phyloP scores from a whole-genome alignment of 345 rosid species.

The Microthlaspi erraticum region DNA sequence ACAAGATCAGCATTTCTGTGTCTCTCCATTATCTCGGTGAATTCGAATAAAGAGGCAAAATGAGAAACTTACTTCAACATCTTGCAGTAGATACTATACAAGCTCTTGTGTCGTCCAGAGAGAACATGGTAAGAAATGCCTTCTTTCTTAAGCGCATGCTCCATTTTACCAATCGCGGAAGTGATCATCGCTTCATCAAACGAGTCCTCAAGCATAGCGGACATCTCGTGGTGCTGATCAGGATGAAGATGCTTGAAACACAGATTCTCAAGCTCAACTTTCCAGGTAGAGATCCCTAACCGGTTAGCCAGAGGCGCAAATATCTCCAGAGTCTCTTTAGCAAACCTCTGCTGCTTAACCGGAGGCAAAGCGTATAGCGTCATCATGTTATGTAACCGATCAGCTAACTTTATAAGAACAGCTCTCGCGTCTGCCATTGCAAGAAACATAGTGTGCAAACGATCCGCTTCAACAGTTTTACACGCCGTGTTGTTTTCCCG shows the following conservation, averaged over 20 bases:
- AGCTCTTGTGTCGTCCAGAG: slow-evolving; percentile 87
- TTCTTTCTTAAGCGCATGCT: slow-evolving; percentile 66
- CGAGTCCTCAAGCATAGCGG: slow-evolving; percentile 67
- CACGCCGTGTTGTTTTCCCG: slow-evolving; percentile 89
- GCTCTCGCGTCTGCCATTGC: slow-evolving; percentile 98
- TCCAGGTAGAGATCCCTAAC: slow-evolving; percentile 86
- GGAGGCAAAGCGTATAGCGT: slow-evolving; percentile 80
- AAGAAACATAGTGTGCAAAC: slow-evolving; percentile 92
- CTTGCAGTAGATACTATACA: slow-evolving; percentile 87
- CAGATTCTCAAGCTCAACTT: slow-evolving; percentile 82
- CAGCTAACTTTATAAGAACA: slow-evolving; percentile 91
- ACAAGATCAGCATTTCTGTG: not conserved
- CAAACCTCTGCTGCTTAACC: slow-evolving; percentile 82
- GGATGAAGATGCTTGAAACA: slow-evolving; percentile 94
- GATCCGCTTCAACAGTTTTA: slow-evolving; percentile 91
- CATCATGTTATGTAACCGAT: slow-evolving; percentile 94
- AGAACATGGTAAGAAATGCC: slow-evolving; percentile 63
- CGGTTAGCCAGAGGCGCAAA: slow-evolving; percentile 94
- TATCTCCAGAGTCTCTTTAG: slow-evolving; percentile 95
- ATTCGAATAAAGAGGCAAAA: slow-evolving; percentile 4
- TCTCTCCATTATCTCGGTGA: slow-evolving; percentile 1
- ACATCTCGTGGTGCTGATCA: slow-evolving; percentile 69
- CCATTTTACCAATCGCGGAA: slow-evolving; percentile 69
- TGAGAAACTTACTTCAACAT: slow-evolving; percentile 79
- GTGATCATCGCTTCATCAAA: slow-evolving; percentile 73